Percentiles rank a stretch among this genome's conserved stretches.
Evolutionary conservation across 208 protist species (phyloP).

Genomic region (Leishmania guyanensis): DNA sequence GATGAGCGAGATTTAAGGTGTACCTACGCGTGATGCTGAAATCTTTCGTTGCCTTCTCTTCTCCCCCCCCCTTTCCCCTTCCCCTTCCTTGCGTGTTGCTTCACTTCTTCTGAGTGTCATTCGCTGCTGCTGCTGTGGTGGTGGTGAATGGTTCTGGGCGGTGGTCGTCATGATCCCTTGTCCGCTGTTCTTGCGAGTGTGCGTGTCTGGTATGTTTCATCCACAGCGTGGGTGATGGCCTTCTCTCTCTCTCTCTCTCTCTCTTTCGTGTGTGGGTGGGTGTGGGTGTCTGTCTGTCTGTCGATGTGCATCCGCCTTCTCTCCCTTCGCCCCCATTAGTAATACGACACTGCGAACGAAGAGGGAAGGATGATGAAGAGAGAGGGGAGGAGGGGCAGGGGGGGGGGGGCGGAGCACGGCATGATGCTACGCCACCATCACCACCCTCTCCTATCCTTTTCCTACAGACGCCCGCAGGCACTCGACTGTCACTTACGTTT

Average conservation of each 20-base stretch:
- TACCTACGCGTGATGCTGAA: background rate
- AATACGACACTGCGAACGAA: background rate
- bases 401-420: no score
- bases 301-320: background rate
- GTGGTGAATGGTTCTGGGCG: no score
- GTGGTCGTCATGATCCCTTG: no score
- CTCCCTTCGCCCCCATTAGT: background rate
- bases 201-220: background rate
- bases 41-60: background rate
- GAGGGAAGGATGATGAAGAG: no score
- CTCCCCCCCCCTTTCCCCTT: background rate
- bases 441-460: background rate
- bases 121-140: no score
- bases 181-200: background rate
- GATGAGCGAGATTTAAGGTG: background rate
- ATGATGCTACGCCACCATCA: background rate
- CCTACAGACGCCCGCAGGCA: background rate
- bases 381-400: no score
- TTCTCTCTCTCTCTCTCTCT: background rate
- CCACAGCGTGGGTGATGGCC: no score
- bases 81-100: constrained; percentile 7
- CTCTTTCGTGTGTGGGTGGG: background rate
- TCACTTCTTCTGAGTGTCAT: constrained; percentile 3
- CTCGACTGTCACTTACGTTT: background rate
- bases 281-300: constrained; percentile 4